Evolutionary conservation across 73 alveolate species (phyloP), one percentile per base, ranked within the genome.

Genomic region (Blepharisma japonicum): DNA sequence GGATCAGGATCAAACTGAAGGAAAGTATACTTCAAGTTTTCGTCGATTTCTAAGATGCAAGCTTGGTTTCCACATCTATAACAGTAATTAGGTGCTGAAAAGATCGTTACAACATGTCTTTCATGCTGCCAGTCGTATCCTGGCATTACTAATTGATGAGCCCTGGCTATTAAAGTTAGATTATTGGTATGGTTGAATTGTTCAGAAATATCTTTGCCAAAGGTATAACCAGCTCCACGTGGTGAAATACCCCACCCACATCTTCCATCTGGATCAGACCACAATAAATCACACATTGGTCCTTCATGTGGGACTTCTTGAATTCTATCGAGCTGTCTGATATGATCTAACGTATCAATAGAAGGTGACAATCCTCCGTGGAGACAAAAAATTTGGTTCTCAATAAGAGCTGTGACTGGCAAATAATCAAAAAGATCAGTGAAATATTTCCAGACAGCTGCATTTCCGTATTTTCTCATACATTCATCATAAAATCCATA

Each of bases 361-460:
- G 92, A 81, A 23, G 99, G 97, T 8, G 97, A 91, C 32, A 92
- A 77, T 23, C 99, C 99, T 4, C 99, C 99, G 81, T 96, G 99
- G 81, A 95, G 95, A 80, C 98, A 95, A 93, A 96, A 93, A 68
- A 95, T 87, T 90, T 89, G 56, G 80, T 79, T 90, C 83, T 86
- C 93, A 20, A 86, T 46, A 5, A 71, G 76, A 6, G 85, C 88
- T 53, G 86, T 47, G 27, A 77, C 68, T 2, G 86, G 86, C 32
- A 71, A 55, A 50, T 67, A 78, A 61, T 90, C 97, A 84, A 93
- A 94, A 6, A 81, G 56, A 18, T 86, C 95, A 6, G 94, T 87
- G 71, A 87, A 79, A 45, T 71, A 55, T 39, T 85, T 87, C 94
- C 94, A 87, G 6, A 86, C 89, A 50, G 74, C 82, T 49, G 91